Evolutionary conservation across 306 rosid genomes (phyloP).

Genomic region (Bauhinia variegata): DNA sequence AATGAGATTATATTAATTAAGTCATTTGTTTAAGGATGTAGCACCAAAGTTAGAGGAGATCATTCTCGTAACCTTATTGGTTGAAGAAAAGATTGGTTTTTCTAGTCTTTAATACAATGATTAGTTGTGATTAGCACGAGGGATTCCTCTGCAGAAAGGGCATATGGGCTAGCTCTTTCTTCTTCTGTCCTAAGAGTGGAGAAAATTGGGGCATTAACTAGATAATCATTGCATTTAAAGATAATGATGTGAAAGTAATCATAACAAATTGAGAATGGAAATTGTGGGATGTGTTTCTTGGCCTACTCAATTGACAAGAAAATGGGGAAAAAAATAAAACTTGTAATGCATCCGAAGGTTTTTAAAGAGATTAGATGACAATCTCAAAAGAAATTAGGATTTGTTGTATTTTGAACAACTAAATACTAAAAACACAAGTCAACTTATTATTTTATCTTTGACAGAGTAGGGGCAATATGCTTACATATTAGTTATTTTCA

Average conservation of each 20-base stretch:
- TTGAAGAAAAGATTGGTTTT: conserved; percentile 1
- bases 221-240: conserved; percentile 24
- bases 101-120: conserved; percentile 14
- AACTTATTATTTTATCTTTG: no score
- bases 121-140: conserved; percentile 9
- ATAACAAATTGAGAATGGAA: conserved; percentile 20
- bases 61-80: not conserved
- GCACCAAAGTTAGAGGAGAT: not conserved
- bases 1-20: no score
- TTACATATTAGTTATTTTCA: no score
- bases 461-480: no score
- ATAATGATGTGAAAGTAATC: conserved; percentile 24
- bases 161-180: not conserved
- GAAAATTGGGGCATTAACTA: conserved; percentile 5
- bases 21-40: no score
- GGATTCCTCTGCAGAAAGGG: not conserved
- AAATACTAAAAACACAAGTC: not conserved
- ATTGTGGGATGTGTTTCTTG: not conserved
- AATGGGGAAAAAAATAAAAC: not conserved
- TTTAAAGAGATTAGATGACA: not conserved
- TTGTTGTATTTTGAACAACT: not conserved
- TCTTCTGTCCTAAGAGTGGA: conserved; percentile 7
- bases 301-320: not conserved
- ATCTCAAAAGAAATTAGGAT: not conserved
- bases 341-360: not conserved